Evolutionary conservation across 2,329 filamentous ascomycete species (phyloP).

Genomic region (Thelonectria rubi): DNA sequence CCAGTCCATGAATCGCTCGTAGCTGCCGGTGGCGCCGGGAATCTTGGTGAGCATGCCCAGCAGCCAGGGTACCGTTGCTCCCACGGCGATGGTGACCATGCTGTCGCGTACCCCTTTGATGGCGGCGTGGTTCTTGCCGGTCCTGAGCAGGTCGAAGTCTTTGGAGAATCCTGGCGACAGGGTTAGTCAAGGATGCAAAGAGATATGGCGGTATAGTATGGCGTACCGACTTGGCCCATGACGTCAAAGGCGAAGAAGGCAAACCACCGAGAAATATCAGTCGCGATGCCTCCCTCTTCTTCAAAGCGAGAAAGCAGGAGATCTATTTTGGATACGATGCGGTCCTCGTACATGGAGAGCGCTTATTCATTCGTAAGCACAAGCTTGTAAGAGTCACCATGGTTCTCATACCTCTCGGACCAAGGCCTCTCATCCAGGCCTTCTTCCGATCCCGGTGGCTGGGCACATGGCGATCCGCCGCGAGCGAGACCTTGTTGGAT

Average conservation of each 20-base stretch:
- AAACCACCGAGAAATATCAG: slow-evolving; percentile 8
- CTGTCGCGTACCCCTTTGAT: not conserved
- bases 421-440: slow-evolving; percentile 14
- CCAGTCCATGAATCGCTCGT: slow-evolving; percentile 12
- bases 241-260: slow-evolving; percentile 18
- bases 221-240: slow-evolving; percentile 16
- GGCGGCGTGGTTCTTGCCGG: not conserved
- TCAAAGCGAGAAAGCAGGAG: slow-evolving; percentile 8
- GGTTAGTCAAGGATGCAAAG: not conserved
- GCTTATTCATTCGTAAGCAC: not conserved
- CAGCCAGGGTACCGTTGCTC: slow-evolving; percentile 11
- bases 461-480: slow-evolving; percentile 3
- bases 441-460: slow-evolving; percentile 14
- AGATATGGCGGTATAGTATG: not conserved
- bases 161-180: not conserved
- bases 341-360: slow-evolving; percentile 6
- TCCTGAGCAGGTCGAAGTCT: not conserved
- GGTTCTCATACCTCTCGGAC: not conserved
- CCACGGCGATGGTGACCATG: slow-evolving; percentile 8
- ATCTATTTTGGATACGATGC: slow-evolving; percentile 3
- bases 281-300: not conserved
- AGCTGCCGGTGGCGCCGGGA: slow-evolving; percentile 19
- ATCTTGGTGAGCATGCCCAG: slow-evolving; percentile 20
- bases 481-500: not conserved
- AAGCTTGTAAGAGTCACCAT: not conserved